Conservation (phyloP, 805 yeast species). For the Hanseniaspora clermontiae region DNA sequence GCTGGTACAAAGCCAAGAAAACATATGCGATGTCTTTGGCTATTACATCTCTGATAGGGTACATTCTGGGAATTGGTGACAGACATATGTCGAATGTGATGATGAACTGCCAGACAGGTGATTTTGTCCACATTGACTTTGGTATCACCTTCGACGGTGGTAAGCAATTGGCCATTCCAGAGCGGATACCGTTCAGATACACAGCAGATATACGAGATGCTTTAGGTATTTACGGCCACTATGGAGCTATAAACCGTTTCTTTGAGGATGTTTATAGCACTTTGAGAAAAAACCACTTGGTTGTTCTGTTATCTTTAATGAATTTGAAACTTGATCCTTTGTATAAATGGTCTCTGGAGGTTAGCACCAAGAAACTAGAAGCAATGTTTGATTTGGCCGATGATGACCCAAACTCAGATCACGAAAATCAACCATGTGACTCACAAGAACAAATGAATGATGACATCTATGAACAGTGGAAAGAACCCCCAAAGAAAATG, state of each 20-base stretch:
- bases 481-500: neutral
- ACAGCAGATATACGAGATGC: constrained; percentile 89
- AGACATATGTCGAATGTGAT: constrained; percentile 85
- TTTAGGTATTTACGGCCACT: constrained; percentile 73
- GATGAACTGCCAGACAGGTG: constrained; percentile 71
- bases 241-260: constrained; percentile 60
- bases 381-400: constrained; percentile 18
- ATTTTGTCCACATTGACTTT: constrained; percentile 87
- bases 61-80: constrained; percentile 86
- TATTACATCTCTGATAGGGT: constrained; percentile 73
- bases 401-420: constrained; percentile 17
- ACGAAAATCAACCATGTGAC: no score
- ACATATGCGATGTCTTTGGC: constrained; percentile 70
- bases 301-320: constrained; percentile 68
- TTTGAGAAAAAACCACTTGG: constrained; percentile 50
- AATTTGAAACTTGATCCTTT: constrained; percentile 86
- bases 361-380: constrained; percentile 10
- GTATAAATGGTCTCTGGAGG: constrained; percentile 82
- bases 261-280: constrained; percentile 65
- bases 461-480: no score
- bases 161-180: constrained; percentile 69
- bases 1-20: constrained; percentile 59
- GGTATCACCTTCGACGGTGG: constrained; percentile 98
- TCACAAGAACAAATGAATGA: no score
- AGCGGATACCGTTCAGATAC: constrained; percentile 81